Base-by-base conservation (phyloP, 495 filamentous ascomycete species). In the Trichocladium antarcticum region DNA sequence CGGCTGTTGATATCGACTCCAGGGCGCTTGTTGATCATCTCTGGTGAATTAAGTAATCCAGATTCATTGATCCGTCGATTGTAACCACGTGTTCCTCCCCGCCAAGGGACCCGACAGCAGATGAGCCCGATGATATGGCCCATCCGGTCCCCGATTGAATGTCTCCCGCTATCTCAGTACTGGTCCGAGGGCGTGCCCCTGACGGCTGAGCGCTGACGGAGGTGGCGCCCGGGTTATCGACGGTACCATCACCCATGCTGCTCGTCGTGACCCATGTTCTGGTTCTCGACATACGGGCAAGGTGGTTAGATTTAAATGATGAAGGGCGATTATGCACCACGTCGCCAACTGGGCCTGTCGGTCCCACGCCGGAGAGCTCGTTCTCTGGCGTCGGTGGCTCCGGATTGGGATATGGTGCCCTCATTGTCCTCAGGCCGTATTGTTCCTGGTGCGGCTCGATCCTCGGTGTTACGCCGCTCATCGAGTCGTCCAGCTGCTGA, bases 101-200 rank as follows among this genome's bases (percentile, higher is more conserved):
- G 31, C 7, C 9, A 10, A 10, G 3, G 9, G 31, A 32, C n/a
- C n/a, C n/a, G n/a, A n/a, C n/a, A n/a, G n/a, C n/a, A n/a, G n/a
- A n/a, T n/a, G n/a, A 32, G 10, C 5, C 12, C 3, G 12, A 32
- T 14, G 31, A 10, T 32, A 11, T 5, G 2, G 15, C 35, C 6
- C 32, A 12, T 14, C 47, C 16, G 5, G 24, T 35, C 7, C 37
- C 35, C 4, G 38, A 6, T 17, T 19, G 37, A 12, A 37, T 20
- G 15, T 58, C 47, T 14, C 51, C 50, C 15, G 41, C 53, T 3
- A 58, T 43, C 29, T 50, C 45, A 7, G 53, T 53, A 19, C 49
- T 55, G 11, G 56, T 58, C 38, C 45, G 27, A 14, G 55, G 42
- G 11, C 28, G 42, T 16, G 55, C 51, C 27, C 7, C 36, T 15